These are phyloP conservation scores for Abelmoschus esculentus DNA, from an alignment of 345 rosid species.

Conservation along the genomic window DNA sequence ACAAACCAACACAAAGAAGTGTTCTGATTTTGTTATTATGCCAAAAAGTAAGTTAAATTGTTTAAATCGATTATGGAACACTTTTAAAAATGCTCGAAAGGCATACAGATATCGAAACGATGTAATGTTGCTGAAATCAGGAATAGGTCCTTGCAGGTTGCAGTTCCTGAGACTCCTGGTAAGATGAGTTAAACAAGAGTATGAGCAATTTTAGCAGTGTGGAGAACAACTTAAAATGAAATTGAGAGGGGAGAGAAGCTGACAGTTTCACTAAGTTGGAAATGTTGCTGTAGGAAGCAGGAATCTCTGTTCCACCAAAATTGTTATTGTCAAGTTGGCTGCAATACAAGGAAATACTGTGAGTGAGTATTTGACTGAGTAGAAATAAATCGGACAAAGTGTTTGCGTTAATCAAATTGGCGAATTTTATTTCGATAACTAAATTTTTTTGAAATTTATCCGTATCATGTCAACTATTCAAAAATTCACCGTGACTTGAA, in stretches of 20 bases:
- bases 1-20: constrained; percentile 1
- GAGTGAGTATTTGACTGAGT: no score
- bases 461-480: no score
- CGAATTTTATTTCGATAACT: no score
- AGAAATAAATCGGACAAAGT: no score
- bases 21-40: background rate
- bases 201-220: background rate
- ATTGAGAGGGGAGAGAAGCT: constrained; percentile 9
- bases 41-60: background rate
- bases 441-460: no score
- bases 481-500: no score
- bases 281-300: constrained; percentile 30
- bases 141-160: constrained; percentile 38
- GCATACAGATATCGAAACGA: constrained; percentile 39
- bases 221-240: background rate
- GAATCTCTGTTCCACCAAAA: constrained; percentile 33
- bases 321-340: constrained; percentile 42
- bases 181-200: background rate
- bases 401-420: no score
- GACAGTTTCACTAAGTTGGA: constrained; percentile 34
- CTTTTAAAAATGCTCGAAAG: background rate
- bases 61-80: background rate
- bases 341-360: constrained; percentile 11
- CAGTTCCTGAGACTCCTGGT: constrained; percentile 56
- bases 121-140: constrained; percentile 36